A percentile compares a stretch with the other conserved stretches of the same genome.
Evolutionary conservation across 768 basidiomycete genomes (phyloP).

Genomic region (Mycena belliarum): DNA sequence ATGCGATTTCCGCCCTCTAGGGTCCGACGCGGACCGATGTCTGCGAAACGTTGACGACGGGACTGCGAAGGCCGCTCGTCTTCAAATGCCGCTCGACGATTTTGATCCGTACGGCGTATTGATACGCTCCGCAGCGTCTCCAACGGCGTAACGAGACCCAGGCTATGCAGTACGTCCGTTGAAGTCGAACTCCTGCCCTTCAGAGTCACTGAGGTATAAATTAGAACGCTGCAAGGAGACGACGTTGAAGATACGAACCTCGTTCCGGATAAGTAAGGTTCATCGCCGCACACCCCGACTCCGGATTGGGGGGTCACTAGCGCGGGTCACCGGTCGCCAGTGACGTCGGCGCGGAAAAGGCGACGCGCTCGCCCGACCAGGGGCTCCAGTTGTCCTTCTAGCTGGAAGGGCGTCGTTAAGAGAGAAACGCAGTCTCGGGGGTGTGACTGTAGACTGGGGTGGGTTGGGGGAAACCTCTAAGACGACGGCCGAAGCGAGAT

Average conservation of each 20-base stretch:
- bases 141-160: conserved; percentile 93
- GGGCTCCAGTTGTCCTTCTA: too few species aligned
- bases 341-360: too few species aligned
- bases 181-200: conserved; percentile 90
- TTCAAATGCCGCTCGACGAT: conserved; percentile 96
- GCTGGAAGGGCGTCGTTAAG: too few species aligned
- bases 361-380: too few species aligned
- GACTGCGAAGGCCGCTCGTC: conserved; percentile 74
- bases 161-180: conserved; percentile 95
- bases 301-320: too few species aligned
- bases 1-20: conserved; percentile 97
- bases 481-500: too few species aligned
- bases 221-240: neutral
- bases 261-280: conserved; percentile 96
- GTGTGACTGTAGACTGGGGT: too few species aligned
- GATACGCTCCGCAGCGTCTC: conserved; percentile 96
- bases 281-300: too few species aligned
- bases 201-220: conserved; percentile 88
- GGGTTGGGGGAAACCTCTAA: too few species aligned
- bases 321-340: too few species aligned
- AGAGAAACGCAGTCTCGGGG: too few species aligned
- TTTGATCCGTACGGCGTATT: conserved; percentile 97
- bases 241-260: conserved; percentile 49
- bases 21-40: conserved; percentile 99
- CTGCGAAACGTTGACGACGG: conserved; percentile 99